Base-by-base conservation (phyloP, 306 rosid species). In the Nissolia schottii region DNA sequence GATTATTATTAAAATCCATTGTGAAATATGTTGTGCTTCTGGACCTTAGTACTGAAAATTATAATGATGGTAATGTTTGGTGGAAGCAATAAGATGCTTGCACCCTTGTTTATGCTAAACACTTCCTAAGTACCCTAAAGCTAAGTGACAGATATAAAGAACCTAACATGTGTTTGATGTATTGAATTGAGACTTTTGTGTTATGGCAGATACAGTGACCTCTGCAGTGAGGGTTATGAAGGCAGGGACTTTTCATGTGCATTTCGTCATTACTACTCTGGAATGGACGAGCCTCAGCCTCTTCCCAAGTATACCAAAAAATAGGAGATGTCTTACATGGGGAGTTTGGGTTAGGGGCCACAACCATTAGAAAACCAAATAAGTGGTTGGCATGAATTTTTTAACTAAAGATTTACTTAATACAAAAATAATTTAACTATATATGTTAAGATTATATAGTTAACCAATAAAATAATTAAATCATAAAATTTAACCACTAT, bases 181-280 rank as follows among this genome's bases (percentile, higher is more conserved):
- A 43, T 56, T 24, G 58, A 54, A 29, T 61, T 68, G 19, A n/a
- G n/a, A n/a, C n/a, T 74, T 70, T 73, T 63, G 41, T 43, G n/a
- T n/a, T n/a, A n/a, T n/a, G n/a, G 56, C 88, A 90, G 93, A 82
- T 93, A 84, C 56, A 73, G 81, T 10, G 83, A 85, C 22, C 84
- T 92, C 1, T 92, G 96, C 86, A 58, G 58, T n/a, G 82, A 67
- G 54, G 98, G 90, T 10, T 79, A 85, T 63, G 97, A 88, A 72
- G 59, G 67, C 11, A 77, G 75, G 74, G 98, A 90, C 81, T 93
- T 93, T 77, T 90, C 98, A 3, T 84, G 91, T 62, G 93, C 84
- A 59, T 93, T 93, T 81, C 90, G 90, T 49, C 96, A 88, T 78
- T 82, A 75, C 63, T 88, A 88, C 86, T 77, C 86, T 2, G 96